Base-by-base conservation (phyloP, 129 eudicot species). In the Flaveria sonorensis region DNA sequence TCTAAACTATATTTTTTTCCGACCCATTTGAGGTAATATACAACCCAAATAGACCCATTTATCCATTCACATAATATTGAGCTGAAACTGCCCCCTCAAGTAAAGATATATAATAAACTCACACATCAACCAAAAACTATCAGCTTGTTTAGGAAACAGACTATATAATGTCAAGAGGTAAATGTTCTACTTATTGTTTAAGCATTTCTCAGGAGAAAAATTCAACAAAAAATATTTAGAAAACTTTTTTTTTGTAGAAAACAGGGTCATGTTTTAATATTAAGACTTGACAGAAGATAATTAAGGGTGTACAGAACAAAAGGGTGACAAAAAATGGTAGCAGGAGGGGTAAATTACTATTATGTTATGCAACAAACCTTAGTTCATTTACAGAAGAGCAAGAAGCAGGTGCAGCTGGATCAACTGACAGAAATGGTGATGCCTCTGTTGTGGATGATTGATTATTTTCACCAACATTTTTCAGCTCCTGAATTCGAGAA, bases 361-460 rank as follows among this genome's bases (percentile, higher is more conserved):
- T 32, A 60, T 23, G 3, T 10, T 69, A 71, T 79, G 77, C 56
- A 48, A 75, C 89, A 62, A 76, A 92, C 98, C 98, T 92, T 43
- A 92, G 79, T 66, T 86, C 81, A 24, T 51, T 68, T 70, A 88
- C 83, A 67, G 96, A 89, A 59, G 96, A 89, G 69, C 89, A 88
- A 72, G 92, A 84, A 85, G 94, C 88, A 32, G 99, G 93, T 36
- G 94, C 94, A 76, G 99, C 97, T 16, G 97, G 99, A 85, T 94
- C 99, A 39, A 94, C 94, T 10, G 99, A 94, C 55, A 94, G 73
- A 76, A 87, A 94, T 2, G 97, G 99, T 26, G 99, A 94, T 20
- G 87, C 70, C n/a, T 60, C 78, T 15, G 36, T 42, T 7, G 65
- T 48, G 3, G 89, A 79, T 30, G 77, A 63, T 18, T 52, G 79